Conservation (phyloP, 164 flowering plant genomes). For the Platanus orientalis region DNA sequence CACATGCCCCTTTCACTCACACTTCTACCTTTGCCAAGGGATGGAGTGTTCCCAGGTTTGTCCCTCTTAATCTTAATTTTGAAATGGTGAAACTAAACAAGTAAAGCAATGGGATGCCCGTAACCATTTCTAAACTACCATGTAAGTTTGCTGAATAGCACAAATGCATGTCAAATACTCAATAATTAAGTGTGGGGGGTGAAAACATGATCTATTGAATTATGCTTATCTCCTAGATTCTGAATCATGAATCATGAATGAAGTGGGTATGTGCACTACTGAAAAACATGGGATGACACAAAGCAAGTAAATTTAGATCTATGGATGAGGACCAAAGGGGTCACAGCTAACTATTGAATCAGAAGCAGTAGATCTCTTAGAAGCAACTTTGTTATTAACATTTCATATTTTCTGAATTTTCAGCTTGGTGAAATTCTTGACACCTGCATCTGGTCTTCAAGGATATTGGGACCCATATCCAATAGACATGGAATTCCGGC, state of each 20-base stretch:
- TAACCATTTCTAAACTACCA: too few species aligned
- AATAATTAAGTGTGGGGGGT: too few species aligned
- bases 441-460: slow-evolving; percentile 92
- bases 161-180: too few species aligned
- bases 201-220: too few species aligned
- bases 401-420: slow-evolving; percentile 7
- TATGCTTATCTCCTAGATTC: too few species aligned
- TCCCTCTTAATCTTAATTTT: slow-evolving; percentile 2
- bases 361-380: not conserved
- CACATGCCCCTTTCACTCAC: slow-evolving; percentile 97
- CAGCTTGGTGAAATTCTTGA: slow-evolving; percentile 95
- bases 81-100: not conserved
- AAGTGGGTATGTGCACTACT: not conserved
- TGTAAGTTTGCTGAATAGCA: too few species aligned
- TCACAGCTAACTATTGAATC: not conserved
- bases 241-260: not conserved
- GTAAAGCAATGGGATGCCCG: not conserved
- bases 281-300: not conserved
- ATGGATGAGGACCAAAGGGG: not conserved
- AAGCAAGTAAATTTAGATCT: not conserved
- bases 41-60: slow-evolving; percentile 94
- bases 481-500: slow-evolving; percentile 93
- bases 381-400: not conserved
- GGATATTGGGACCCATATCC: slow-evolving; percentile 99
- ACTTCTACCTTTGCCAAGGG: slow-evolving; percentile 99